These are phyloP conservation scores for Xylariaceae sp. DNA, from an alignment of 2,329 filamentous ascomycete species.

Conservation along the genomic window DNA sequence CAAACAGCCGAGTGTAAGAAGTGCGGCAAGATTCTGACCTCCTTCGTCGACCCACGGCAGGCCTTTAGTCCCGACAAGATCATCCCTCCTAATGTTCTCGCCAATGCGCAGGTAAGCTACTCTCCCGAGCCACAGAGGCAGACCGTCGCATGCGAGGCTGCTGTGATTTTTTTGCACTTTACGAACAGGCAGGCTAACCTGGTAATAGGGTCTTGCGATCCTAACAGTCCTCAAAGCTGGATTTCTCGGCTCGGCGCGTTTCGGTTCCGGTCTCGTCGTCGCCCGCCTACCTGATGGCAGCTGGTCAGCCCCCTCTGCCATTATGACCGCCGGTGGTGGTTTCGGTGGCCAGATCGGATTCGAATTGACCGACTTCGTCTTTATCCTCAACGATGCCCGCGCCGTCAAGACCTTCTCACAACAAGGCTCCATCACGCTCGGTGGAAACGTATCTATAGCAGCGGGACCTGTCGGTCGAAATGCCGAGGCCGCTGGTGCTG, in stretches of 20 bases:
- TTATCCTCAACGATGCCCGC: conserved; percentile 90
- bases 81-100: conserved; percentile 88
- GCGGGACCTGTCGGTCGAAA: conserved; percentile 94
- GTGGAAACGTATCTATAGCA: conserved; percentile 94
- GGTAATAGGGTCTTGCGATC: conserved; percentile 73
- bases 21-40: conserved; percentile 91
- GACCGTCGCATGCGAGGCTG: not conserved
- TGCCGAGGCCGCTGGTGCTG: conserved; percentile 93
- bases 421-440: conserved; percentile 86
- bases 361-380: conserved; percentile 93
- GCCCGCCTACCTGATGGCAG: conserved; percentile 77
- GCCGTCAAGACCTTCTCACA: conserved; percentile 96
- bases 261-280: conserved; percentile 83
- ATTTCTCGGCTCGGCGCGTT: conserved; percentile 82
- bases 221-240: conserved; percentile 88
- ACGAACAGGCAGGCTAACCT: conserved; percentile 1
- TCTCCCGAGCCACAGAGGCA: not conserved
- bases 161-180: not conserved
- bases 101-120: conserved; percentile 79
- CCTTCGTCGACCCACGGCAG: conserved; percentile 93
- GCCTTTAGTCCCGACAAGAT: conserved; percentile 96
- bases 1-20: conserved; percentile 91
- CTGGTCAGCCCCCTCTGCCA: conserved; percentile 84
- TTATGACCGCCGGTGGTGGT: conserved; percentile 80
- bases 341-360: conserved; percentile 88